Conservation (phyloP, 805 yeast genomes). For the Ogataea nakhonphanomensis region DNA sequence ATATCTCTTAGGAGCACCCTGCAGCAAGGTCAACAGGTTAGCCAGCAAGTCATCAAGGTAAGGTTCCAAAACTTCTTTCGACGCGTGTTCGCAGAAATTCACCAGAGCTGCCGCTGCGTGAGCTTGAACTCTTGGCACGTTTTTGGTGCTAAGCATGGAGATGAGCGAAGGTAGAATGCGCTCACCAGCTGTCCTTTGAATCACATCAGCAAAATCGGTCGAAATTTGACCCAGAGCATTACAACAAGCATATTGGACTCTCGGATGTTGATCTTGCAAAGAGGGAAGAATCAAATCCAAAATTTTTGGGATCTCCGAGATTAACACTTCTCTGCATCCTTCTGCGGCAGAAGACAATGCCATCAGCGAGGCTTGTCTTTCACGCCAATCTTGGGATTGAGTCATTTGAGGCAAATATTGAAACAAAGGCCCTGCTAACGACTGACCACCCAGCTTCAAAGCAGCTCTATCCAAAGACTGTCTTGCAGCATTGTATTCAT, state of each 20-base stretch:
- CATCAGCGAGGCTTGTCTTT: conserved; percentile 95
- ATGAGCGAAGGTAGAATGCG: conserved; percentile 85
- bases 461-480: conserved; percentile 92
- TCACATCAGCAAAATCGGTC: conserved; percentile 88
- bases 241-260: conserved; percentile 97
- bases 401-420: conserved; percentile 84
- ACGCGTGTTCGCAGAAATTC: conserved; percentile 89
- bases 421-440: conserved; percentile 82
- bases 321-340: conserved; percentile 89
- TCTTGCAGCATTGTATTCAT: conserved; percentile 88
- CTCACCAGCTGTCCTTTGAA: conserved; percentile 78
- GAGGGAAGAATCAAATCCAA: conserved; percentile 82
- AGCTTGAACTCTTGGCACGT: conserved; percentile 91
- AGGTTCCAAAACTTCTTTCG: conserved; percentile 87
- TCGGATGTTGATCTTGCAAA: conserved; percentile 81
- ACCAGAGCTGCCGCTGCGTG: conserved; percentile 99
- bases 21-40: conserved; percentile 70
- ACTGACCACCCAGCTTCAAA: conserved; percentile 76
- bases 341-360: conserved; percentile 96
- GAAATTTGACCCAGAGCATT: conserved; percentile 96
- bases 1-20: conserved; percentile 76
- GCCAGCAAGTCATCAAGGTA: conserved; percentile 77
- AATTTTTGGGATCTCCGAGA: conserved; percentile 74
- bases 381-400: conserved; percentile 78
- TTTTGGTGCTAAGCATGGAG: conserved; percentile 65